Base-by-base conservation (phyloP, 148 eudicot species). In the Fagopyrum esculentum region DNA sequence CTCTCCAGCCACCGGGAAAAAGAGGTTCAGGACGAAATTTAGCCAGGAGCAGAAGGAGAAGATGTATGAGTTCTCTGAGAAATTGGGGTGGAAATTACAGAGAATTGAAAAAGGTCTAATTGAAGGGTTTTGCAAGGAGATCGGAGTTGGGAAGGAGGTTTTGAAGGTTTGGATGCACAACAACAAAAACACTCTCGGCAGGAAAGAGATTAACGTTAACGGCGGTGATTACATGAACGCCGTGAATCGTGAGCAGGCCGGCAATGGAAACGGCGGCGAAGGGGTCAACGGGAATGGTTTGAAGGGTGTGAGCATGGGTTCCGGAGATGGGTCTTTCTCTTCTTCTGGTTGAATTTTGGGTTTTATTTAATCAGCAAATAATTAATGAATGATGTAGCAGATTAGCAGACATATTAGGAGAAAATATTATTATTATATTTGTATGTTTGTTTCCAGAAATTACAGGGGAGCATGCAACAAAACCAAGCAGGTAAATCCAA, bases 111-210 rank as follows among this genome's bases (percentile, higher is more conserved):
- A 88, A n/a, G 61, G 16, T 60, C 60, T 73, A 56, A 81, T 92
- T 0, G 83, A 76, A 3, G 84, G 77, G 0, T 92, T 92, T 6
- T 90, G 91, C 75, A 75, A 75, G 5, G 77, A 83, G 29, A 44
- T 89, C 12, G 90, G 97, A 4, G 84, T 92, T 10, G 74, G 72
- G 0, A 82, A 82, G 68, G 85, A 78, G 6, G 92, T 89, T 0
- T 85, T 92, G 19, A 92, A 89, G 68, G 89, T 89, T 2, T 92
- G 97, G 97, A 92, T 92, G 92, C 94, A 89, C 50, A 92, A 91
- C n/a, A 89, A 89, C 76, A 91, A 89, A 74, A 82, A 81, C 77
- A 80, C 81, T 2, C 76, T 78, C 15, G 78, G 72, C 9, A 77
- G 71, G 71, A 82, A 55, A 79, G 72, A 69, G 80, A 80, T 6